These are phyloP conservation scores for Sinapis alba DNA, from an alignment of 441 rosid genomes.

Conservation along the genomic window DNA sequence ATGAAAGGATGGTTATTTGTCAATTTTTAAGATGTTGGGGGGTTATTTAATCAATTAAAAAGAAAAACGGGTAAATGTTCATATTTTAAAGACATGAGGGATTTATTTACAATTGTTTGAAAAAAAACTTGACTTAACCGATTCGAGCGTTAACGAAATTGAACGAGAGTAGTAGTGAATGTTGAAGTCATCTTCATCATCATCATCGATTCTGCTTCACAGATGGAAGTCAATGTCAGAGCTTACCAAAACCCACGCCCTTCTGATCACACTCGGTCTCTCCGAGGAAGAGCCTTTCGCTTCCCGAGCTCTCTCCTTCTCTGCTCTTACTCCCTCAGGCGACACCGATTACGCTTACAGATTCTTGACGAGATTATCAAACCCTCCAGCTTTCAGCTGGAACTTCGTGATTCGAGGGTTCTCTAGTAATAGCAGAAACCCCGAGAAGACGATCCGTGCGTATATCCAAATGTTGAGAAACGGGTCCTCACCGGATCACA, in stretches of 20 bases:
- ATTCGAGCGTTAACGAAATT: neutral
- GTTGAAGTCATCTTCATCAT: conserved; percentile 39
- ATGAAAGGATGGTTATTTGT: too few species aligned
- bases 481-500: conserved; percentile 57
- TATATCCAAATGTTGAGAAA: conserved; percentile 56
- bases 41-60: neutral
- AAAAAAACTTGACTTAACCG: neutral
- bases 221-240: conserved; percentile 58
- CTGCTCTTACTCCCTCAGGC: conserved; percentile 53
- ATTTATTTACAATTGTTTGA: neutral
- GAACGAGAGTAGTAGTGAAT: conserved; percentile 34
- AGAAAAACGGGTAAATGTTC: neutral
- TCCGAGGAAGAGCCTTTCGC: conserved; percentile 48
- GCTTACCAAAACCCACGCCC: conserved; percentile 62
- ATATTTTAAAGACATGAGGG: neutral
- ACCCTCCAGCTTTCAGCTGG: conserved; percentile 57
- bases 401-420: conserved; percentile 64
- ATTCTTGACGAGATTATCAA: conserved; percentile 45
- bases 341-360: conserved; percentile 53
- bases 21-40: too few species aligned
- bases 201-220: conserved; percentile 38
- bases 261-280: conserved; percentile 53
- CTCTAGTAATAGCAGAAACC: conserved; percentile 51
- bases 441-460: conserved; percentile 51
- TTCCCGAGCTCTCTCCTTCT: conserved; percentile 54